These are phyloP conservation scores for Phytophthora kernoviae DNA, from an alignment of 352 stramenopile genomes.

Conservation along the genomic window DNA sequence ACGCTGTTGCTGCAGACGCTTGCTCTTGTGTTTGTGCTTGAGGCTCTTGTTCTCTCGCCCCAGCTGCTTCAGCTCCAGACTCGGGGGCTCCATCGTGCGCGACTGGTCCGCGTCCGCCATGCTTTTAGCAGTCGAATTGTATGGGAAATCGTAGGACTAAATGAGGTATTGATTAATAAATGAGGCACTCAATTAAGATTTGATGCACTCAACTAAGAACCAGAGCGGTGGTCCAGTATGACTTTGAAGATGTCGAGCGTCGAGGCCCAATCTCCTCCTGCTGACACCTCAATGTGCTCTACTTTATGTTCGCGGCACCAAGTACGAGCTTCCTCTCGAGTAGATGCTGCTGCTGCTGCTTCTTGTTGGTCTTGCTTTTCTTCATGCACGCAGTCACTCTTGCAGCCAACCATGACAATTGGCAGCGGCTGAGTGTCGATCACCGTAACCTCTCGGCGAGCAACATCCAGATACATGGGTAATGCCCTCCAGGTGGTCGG, in stretches of 20 bases:
- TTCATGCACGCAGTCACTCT: slow-evolving; percentile 18
- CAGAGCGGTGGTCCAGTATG: slow-evolving; percentile 3
- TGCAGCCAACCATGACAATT: slow-evolving; percentile 37
- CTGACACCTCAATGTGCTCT: slow-evolving; percentile 24
- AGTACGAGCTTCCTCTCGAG: slow-evolving; percentile 4
- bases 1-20: slow-evolving; percentile 36
- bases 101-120: slow-evolving; percentile 37
- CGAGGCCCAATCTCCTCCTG: slow-evolving; percentile 4
- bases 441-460: slow-evolving; percentile 12
- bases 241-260: slow-evolving; percentile 28
- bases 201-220: neutral
- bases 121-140: neutral
- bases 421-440: slow-evolving; percentile 10
- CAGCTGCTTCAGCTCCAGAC: slow-evolving; percentile 71
- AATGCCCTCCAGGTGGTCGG: slow-evolving; percentile 34
- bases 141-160: neutral
- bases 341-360: neutral
- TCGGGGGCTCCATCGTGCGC: slow-evolving; percentile 24
- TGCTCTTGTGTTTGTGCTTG: slow-evolving; percentile 86
- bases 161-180: neutral
- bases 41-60: slow-evolving; percentile 66
- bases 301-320: slow-evolving; percentile 24
- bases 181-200: neutral
- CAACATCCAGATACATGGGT: slow-evolving; percentile 29
- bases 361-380: slow-evolving; percentile 4